Percentiles rank a stretch among this genome's conserved stretches.
These are phyloP conservation scores for Annulohypoxylon nitens DNA, from an alignment of 495 filamentous ascomycete genomes.

Conservation along the genomic window DNA sequence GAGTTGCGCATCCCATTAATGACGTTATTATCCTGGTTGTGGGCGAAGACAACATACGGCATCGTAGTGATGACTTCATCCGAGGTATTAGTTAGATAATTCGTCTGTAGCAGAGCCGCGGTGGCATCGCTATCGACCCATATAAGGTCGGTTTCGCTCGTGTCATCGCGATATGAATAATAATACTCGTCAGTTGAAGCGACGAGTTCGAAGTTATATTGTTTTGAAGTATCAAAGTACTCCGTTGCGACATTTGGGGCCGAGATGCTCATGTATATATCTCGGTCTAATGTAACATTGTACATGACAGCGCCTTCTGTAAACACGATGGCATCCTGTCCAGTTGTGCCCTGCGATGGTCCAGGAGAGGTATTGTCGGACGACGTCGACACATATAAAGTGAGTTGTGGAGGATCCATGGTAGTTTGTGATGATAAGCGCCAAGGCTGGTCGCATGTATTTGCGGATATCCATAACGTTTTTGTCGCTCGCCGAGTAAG, in stretches of 20 bases:
- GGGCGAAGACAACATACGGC: conserved; percentile 84
- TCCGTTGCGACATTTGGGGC: conserved; percentile 70
- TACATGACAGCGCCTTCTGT: conserved; percentile 72
- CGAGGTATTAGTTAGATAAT: conserved; percentile 67
- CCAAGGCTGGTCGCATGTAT: conserved; percentile 80
- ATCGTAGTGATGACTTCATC: conserved; percentile 58
- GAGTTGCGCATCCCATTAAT: conserved; percentile 78
- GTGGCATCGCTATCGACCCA: conserved; percentile 84
- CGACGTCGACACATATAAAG: conserved; percentile 80
- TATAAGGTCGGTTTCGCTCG: conserved; percentile 65
- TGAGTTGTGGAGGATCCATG: conserved; percentile 73
- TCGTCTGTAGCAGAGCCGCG: conserved; percentile 82
- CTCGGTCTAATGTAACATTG: conserved; percentile 64
- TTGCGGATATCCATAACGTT: conserved; percentile 81
- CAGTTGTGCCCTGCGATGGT: conserved; percentile 62
- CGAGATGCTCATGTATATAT: conserved; percentile 80
- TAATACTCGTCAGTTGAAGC: conserved; percentile 84
- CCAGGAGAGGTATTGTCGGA: conserved; percentile 75
- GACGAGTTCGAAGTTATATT: conserved; percentile 82
- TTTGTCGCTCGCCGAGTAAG: conserved; percentile 51
- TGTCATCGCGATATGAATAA: conserved; percentile 66
- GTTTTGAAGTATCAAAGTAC: conserved; percentile 61
- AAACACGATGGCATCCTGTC: conserved; percentile 58
- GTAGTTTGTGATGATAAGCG: conserved; percentile 57
- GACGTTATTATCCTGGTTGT: conserved; percentile 68